Evolutionary conservation across 2,329 filamentous ascomycete species (phyloP).

Genomic region (Colletotrichum tofieldiae): DNA sequence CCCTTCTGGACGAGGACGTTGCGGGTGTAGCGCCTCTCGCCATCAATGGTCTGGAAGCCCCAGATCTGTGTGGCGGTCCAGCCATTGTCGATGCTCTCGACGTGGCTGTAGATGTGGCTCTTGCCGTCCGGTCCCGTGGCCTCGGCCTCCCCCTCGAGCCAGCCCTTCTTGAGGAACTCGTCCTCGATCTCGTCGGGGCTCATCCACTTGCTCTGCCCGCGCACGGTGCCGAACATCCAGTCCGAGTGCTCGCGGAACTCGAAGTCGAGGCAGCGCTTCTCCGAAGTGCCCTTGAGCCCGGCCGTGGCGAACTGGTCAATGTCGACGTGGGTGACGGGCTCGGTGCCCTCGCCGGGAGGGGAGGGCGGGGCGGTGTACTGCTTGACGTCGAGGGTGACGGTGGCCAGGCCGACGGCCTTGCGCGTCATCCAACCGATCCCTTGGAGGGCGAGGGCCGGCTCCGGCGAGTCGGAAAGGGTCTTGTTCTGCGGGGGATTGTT

Average conservation of each 20-base stretch:
- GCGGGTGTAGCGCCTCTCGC: conserved; percentile 67
- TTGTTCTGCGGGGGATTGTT: conserved; percentile 74
- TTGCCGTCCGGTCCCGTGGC: conserved; percentile 70
- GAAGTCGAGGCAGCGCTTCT: conserved; percentile 69
- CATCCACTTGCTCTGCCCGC: conserved; percentile 71
- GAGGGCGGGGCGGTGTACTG: conserved; percentile 65
- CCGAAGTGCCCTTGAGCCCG: conserved; percentile 76
- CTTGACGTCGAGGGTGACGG: conserved; percentile 76
- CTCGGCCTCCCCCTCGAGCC: conserved; percentile 69
- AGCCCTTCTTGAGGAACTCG: conserved; percentile 71
- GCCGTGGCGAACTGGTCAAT: conserved; percentile 81
- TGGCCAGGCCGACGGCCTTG: conserved; percentile 79
- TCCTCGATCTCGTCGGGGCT: conserved; percentile 66
- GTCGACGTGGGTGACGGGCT: conserved; percentile 73
- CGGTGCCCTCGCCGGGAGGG: conserved; percentile 56
- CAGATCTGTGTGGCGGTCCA: conserved; percentile 73
- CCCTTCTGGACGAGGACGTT: conserved; percentile 70
- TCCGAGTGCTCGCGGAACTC: conserved; percentile 77
- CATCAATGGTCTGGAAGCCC: conserved; percentile 71
- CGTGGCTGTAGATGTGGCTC: conserved; percentile 76
- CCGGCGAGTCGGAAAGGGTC: conserved; percentile 77
- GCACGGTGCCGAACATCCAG: conserved; percentile 83
- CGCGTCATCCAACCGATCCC: conserved; percentile 81
- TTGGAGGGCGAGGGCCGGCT: conserved; percentile 80
- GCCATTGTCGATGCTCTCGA: conserved; percentile 67